Conservation (phyloP, 768 basidiomycete genomes). For the Rhodotorula diobovata region DNA sequence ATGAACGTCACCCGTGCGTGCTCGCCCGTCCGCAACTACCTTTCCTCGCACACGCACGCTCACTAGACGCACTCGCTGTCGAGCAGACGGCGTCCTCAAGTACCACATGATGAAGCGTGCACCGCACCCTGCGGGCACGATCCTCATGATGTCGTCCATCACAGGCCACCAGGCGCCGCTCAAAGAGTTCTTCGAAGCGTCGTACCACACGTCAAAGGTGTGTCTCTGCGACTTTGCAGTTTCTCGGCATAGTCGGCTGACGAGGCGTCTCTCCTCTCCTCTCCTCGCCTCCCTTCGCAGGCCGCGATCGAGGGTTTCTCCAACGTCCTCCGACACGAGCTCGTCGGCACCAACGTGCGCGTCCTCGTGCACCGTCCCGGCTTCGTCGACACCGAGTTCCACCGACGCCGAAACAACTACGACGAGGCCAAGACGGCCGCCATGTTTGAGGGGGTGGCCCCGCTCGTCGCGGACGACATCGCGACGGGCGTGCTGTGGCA, state of each 20-base stretch:
- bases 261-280: neutral
- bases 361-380: slow-evolving; percentile 3
- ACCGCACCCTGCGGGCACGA: neutral
- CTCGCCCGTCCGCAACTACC: too few species aligned
- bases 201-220: slow-evolving; percentile 2
- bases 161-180: slow-evolving; percentile 2
- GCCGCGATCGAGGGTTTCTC: slow-evolving; percentile 1
- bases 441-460: neutral
- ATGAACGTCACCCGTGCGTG: slow-evolving; percentile 1
- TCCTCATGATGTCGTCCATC: neutral
- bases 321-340: slow-evolving; percentile 5
- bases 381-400: neutral
- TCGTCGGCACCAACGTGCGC: neutral
- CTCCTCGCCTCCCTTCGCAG: neutral
- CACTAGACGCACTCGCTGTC: neutral
- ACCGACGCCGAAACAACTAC: neutral
- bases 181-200: slow-evolving; percentile 3
- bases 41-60: neutral
- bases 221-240: too few species aligned
- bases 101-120: neutral
- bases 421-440: neutral
- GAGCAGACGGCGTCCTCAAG: neutral
- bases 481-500: neutral
- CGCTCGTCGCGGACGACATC: neutral
- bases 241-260: too few species aligned